Conservation (phyloP, 2,329 filamentous ascomycete species). For the Sclerotinia trifoliorum region DNA sequence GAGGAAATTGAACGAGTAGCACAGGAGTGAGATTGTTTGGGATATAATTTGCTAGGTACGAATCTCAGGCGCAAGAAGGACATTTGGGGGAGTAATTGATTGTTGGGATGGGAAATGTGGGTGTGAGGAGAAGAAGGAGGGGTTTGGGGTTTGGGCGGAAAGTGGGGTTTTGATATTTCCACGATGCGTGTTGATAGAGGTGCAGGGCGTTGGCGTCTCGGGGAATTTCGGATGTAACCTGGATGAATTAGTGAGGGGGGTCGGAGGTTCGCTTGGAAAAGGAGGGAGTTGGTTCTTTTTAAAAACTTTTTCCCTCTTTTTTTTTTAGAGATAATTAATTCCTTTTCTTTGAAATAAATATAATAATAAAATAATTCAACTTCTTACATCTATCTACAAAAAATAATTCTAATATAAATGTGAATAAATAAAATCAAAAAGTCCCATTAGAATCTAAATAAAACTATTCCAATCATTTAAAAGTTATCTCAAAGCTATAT, state of each 20-base stretch:
- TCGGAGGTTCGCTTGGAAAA: conserved; percentile 12
- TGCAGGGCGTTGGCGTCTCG: neutral
- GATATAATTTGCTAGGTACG: neutral
- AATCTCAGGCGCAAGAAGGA: conserved; percentile 7
- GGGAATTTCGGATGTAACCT: neutral
- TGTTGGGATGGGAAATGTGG: neutral
- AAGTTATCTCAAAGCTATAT: too few species aligned
- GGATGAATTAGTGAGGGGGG: too few species aligned
- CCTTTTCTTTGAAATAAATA: too few species aligned
- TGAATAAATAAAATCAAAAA: too few species aligned
- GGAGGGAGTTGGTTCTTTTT: too few species aligned
- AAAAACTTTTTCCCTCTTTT: too few species aligned
- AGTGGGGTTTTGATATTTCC: conserved; percentile 16
- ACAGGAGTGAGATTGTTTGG: neutral
- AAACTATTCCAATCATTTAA: too few species aligned
- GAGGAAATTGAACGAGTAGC: neutral
- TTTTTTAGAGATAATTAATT: too few species aligned
- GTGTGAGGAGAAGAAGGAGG: neutral
- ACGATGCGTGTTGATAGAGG: conserved; percentile 6
- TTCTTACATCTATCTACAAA: too few species aligned
- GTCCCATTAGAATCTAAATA: too few species aligned
- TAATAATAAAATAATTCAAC: too few species aligned
- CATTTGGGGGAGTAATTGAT: neutral
- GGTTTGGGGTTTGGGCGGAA: neutral
- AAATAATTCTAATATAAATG: too few species aligned